A percentile compares a stretch with the other conserved stretches of the same genome.
phyloP scores from a whole-genome alignment of 306 rosid species.

The Castanea crenata region DNA sequence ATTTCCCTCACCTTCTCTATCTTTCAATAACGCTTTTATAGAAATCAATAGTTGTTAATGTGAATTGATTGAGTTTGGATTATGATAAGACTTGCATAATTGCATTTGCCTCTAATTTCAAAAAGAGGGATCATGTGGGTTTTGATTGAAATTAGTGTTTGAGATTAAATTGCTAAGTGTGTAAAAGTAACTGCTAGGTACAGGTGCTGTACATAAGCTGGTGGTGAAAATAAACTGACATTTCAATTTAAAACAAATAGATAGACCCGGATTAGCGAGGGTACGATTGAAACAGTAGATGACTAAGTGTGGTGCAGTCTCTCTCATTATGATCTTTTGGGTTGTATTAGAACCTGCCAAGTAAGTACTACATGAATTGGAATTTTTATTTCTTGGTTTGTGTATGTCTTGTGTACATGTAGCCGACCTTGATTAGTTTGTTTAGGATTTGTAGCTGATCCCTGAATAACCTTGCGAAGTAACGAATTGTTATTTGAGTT shows the following conservation, averaged over 20 bases:
- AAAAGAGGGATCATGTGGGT: too few relatives aligned
- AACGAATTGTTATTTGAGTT: conserved; percentile 5
- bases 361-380: not conserved
- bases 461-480: conserved; percentile 1
- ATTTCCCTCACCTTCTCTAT: conserved; percentile 15
- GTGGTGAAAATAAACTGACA: too few relatives aligned
- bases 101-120: not conserved
- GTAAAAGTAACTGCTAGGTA: too few relatives aligned
- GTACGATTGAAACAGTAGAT: too few relatives aligned
- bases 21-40: not conserved
- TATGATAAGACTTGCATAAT: not conserved
- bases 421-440: too few relatives aligned
- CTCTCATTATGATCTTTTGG: not conserved
- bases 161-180: not conserved
- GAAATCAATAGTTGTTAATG: too few relatives aligned
- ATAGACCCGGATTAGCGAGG: too few relatives aligned
- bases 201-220: too few relatives aligned
- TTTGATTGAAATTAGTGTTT: not conserved
- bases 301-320: too few relatives aligned
- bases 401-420: not conserved
- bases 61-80: too few relatives aligned
- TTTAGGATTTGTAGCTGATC: too few relatives aligned
- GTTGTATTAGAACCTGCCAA: not conserved
- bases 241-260: too few relatives aligned
- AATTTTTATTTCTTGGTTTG: not conserved